phyloP scores from a whole-genome alignment of 352 stramenopile species.

The Phytophthora meadii region DNA sequence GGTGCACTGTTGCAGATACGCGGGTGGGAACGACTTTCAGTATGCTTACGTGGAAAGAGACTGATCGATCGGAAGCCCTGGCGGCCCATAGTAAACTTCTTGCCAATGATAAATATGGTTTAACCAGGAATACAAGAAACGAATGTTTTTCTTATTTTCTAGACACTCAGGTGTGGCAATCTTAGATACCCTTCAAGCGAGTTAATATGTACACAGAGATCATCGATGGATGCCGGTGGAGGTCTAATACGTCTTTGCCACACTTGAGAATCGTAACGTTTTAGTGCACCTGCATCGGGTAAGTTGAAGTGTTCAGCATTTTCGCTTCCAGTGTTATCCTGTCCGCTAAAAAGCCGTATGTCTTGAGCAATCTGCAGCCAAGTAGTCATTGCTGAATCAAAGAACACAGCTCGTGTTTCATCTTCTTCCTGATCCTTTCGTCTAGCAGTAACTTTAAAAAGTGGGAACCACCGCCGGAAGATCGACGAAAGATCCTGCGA shows the following conservation, averaged over 20 bases:
- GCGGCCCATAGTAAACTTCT: constrained; percentile 9
- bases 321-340: neutral
- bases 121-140: neutral
- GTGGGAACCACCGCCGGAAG: constrained; percentile 54
- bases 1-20: constrained; percentile 16
- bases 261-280: constrained; percentile 69
- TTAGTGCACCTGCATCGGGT: constrained; percentile 36
- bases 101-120: neutral
- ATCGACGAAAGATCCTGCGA: constrained; percentile 49
- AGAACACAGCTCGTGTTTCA: constrained; percentile 56
- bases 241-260: constrained; percentile 71
- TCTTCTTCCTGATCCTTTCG: constrained; percentile 18
- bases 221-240: constrained; percentile 50
- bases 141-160: constrained; percentile 26
- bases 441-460: constrained; percentile 24
- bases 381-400: constrained; percentile 63
- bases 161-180: constrained; percentile 61
- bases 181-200: constrained; percentile 62
- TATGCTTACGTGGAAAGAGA: neutral
- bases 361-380: constrained; percentile 72
- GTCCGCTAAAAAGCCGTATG: constrained; percentile 42
- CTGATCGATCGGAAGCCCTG: constrained; percentile 6
- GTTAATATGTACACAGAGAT: constrained; percentile 74
- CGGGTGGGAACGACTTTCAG: neutral
- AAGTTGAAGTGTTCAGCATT: constrained; percentile 5